A percentile compares a stretch with the other conserved stretches of the same genome.
Evolutionary conservation across 176 grass and related monocot genomes (phyloP).

Genomic region (Carex kokanica): DNA sequence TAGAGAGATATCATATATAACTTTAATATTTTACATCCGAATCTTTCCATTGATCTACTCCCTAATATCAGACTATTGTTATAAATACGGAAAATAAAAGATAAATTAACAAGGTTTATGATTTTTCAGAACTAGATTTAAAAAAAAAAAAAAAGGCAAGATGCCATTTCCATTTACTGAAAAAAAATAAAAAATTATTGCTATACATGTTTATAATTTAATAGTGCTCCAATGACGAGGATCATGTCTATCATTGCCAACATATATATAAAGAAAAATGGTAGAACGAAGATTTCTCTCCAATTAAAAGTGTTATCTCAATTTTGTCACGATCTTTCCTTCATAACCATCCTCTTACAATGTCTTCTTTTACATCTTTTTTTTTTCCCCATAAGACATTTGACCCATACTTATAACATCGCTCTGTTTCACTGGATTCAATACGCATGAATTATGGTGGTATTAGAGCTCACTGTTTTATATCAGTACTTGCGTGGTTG

Average conservation of each 20-base stretch:
- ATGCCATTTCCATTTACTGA: too few species aligned
- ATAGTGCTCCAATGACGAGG: neutral
- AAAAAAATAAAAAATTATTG: too few species aligned
- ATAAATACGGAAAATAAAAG: neutral
- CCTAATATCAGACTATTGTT: too few species aligned
- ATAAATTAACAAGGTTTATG: neutral
- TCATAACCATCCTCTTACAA: neutral
- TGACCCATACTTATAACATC: neutral
- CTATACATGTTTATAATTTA: too few species aligned
- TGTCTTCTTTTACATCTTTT: neutral
- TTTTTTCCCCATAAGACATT: neutral
- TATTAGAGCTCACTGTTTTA: neutral
- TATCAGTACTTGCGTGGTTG: neutral
- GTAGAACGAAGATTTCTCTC: neutral
- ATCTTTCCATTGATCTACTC: too few species aligned
- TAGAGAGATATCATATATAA: too few species aligned
- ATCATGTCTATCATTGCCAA: neutral
- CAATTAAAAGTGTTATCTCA: neutral
- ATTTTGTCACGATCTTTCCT: neutral
- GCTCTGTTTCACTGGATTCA: neutral
- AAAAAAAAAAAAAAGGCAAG: too few species aligned
- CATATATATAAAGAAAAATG: neutral
- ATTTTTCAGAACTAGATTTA: too few species aligned
- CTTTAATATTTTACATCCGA: too few species aligned
- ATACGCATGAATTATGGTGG: neutral